These are phyloP conservation scores for Fusarium sp. DNA, from an alignment of 2,329 filamentous ascomycete species.

Conservation along the genomic window DNA sequence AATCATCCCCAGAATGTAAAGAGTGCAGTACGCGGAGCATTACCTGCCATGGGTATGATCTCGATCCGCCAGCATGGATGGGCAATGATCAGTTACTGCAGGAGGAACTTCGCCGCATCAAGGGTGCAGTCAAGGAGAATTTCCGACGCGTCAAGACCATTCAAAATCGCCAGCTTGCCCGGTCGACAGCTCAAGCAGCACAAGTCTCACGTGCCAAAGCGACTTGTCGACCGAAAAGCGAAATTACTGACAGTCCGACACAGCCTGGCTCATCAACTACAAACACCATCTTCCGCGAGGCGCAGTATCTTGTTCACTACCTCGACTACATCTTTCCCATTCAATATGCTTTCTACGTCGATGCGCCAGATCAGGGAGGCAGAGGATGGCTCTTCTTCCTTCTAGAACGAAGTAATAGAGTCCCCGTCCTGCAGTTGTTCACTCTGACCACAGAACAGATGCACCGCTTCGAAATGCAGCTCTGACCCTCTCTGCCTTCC, in stretches of 20 bases:
- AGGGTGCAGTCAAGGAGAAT: constrained; percentile 37
- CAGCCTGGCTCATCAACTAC: background rate
- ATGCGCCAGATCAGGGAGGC: constrained; percentile 39
- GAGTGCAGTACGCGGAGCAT: constrained; percentile 38
- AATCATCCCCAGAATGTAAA: constrained; percentile 34
- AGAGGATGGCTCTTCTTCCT: constrained; percentile 43
- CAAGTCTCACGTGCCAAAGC: background rate
- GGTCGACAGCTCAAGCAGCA: background rate
- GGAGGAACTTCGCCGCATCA: constrained; percentile 39
- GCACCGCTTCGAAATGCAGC: constrained; percentile 40
- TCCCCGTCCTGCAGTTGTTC: accelerated
- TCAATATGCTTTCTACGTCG: constrained; percentile 41
- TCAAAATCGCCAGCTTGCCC: constrained; percentile 9
- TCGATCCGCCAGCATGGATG: constrained; percentile 48
- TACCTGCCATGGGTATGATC: constrained; percentile 42
- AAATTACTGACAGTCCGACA: accelerated
- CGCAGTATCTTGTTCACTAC: constrained; percentile 43
- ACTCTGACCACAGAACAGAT: constrained; percentile 2
- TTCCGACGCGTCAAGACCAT: constrained; percentile 26
- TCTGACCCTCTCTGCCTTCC: constrained; percentile 40
- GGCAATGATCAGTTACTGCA: constrained; percentile 43
- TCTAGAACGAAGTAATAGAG: background rate
- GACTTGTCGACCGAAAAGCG: background rate
- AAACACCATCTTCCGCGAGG: constrained; percentile 34
- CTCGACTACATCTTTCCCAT: constrained; percentile 44